Conservation (phyloP, 352 stramenopile genomes). For the Pythium phragmiticola region DNA sequence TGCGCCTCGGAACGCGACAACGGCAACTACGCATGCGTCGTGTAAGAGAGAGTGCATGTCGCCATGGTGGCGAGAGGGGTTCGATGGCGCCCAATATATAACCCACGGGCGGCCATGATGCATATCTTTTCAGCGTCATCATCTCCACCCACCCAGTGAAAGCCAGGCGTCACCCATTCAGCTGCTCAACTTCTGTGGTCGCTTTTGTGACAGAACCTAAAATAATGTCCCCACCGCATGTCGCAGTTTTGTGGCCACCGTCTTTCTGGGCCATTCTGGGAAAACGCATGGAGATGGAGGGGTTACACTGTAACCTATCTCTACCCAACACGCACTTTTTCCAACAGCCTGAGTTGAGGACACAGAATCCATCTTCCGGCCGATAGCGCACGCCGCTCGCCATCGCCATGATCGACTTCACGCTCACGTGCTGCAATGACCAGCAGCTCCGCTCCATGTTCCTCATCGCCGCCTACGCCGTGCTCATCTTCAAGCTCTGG, state of each 20-base stretch:
- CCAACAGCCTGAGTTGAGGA: constrained; percentile 5
- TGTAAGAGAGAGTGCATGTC: constrained; percentile 1
- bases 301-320: neutral
- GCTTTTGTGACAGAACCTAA: neutral
- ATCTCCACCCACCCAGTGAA: too few relatives aligned
- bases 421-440: constrained; percentile 87
- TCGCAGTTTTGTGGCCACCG: neutral
- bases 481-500: constrained; percentile 90
- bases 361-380: constrained; percentile 2
- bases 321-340: neutral
- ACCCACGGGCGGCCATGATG: too few relatives aligned
- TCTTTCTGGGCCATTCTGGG: too few relatives aligned
- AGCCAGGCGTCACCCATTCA: neutral
- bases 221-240: neutral
- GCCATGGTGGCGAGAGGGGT: too few relatives aligned
- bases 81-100: too few relatives aligned
- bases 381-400: neutral
- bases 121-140: too few relatives aligned
- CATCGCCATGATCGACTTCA: constrained; percentile 44
- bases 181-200: neutral
- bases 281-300: neutral
- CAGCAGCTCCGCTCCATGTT: constrained; percentile 86
- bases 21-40: constrained; percentile 16
- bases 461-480: constrained; percentile 82
- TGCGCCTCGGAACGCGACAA: constrained; percentile 7